phyloP scores from a whole-genome alignment of 192 early-diverging fungal species.

The Lobosporangium transversale region DNA sequence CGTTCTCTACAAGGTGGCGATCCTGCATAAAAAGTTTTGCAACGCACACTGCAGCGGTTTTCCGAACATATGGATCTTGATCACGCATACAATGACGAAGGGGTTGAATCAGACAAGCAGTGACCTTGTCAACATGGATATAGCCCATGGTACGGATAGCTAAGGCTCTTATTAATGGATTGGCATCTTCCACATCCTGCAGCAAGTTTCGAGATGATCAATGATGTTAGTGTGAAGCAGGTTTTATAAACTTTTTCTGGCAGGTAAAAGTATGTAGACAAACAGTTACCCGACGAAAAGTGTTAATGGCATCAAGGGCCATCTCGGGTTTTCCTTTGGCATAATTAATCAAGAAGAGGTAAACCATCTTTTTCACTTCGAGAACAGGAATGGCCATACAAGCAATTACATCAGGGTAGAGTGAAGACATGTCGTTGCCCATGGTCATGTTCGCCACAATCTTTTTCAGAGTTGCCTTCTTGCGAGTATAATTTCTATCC shows the following conservation, averaged over 20 bases:
- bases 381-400: slow-evolving; percentile 91
- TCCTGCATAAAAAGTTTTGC: slow-evolving; percentile 95
- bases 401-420: slow-evolving; percentile 91
- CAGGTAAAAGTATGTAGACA: no score
- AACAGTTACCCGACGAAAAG: slow-evolving; percentile 87
- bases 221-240: neutral
- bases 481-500: slow-evolving; percentile 82
- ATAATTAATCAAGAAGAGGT: slow-evolving; percentile 97
- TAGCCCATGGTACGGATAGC: slow-evolving; percentile 98
- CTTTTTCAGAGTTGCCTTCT: slow-evolving; percentile 90
- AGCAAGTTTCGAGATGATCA: slow-evolving; percentile 4
- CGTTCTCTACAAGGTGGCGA: slow-evolving; percentile 82
- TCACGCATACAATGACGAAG: slow-evolving; percentile 85
- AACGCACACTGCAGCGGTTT: slow-evolving; percentile 94
- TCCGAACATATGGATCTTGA: slow-evolving; percentile 95
- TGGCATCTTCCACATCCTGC: slow-evolving; percentile 90
- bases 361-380: slow-evolving; percentile 92
- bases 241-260: neutral
- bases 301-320: slow-evolving; percentile 89
- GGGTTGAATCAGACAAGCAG: slow-evolving; percentile 86
- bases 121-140: slow-evolving; percentile 91
- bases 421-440: slow-evolving; percentile 98
- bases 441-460: slow-evolving; percentile 99
- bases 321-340: slow-evolving; percentile 93
- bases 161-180: slow-evolving; percentile 94